A percentile compares a stretch with the other conserved stretches of the same genome.
Conservation (phyloP, 2,329 filamentous ascomycete species). For the Huntiella savannae region DNA sequence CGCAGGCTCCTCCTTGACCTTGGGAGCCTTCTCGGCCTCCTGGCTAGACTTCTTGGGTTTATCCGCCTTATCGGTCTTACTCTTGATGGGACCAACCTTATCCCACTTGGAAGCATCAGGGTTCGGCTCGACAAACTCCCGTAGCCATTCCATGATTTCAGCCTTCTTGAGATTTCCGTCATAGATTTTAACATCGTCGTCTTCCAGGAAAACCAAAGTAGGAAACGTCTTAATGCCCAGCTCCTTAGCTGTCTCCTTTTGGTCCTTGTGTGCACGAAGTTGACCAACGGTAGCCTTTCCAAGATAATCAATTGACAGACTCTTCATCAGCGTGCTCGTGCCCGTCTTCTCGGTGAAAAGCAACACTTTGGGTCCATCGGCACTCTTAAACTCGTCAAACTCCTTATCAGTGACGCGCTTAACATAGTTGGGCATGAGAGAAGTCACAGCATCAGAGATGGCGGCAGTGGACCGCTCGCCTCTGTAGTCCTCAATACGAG, state of each 20-base stretch:
- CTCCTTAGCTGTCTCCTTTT: slow-evolving; percentile 41
- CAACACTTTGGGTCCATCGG: slow-evolving; percentile 56
- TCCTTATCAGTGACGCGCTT: slow-evolving; percentile 63
- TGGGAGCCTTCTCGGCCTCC: slow-evolving; percentile 22
- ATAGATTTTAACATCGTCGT: slow-evolving; percentile 52
- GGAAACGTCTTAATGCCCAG: slow-evolving; percentile 56
- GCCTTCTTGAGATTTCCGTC: slow-evolving; percentile 74
- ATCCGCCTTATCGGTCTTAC: slow-evolving; percentile 24
- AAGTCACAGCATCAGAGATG: slow-evolving; percentile 69
- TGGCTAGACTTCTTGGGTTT: slow-evolving; percentile 24
- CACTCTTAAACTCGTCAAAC: slow-evolving; percentile 52
- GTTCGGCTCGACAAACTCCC: slow-evolving; percentile 60
- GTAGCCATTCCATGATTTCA: slow-evolving; percentile 63
- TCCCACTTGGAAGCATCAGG: slow-evolving; percentile 35
- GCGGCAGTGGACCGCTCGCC: slow-evolving; percentile 65
- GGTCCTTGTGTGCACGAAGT: slow-evolving; percentile 29
- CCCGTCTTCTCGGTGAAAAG: slow-evolving; percentile 88
- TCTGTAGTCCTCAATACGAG: slow-evolving; percentile 77
- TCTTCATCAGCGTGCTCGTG: slow-evolving; percentile 63
- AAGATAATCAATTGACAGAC: slow-evolving; percentile 78
- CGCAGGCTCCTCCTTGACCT: slow-evolving; percentile 20
- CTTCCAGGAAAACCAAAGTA: slow-evolving; percentile 60
- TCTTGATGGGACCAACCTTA: slow-evolving; percentile 24
- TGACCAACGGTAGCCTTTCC: slow-evolving; percentile 65
- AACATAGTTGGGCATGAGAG: slow-evolving; percentile 85